Evolutionary conservation across 2,329 filamentous ascomycete species (phyloP).

Genomic region (Ramularia collo-cygni): DNA sequence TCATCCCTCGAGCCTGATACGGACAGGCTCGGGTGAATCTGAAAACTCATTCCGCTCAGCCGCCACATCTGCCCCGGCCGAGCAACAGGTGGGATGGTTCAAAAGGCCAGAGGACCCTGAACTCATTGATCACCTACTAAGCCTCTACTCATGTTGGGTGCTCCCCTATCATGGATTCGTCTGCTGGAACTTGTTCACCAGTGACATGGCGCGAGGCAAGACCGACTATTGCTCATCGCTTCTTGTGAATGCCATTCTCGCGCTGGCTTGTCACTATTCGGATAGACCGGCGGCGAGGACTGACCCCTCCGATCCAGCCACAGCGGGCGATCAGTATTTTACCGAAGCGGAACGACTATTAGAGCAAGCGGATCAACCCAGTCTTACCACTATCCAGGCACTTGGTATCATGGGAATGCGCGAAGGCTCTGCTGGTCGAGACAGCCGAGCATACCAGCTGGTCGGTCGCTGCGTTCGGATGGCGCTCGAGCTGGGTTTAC

Average conservation of each 20-base stretch:
- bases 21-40: constrained; percentile 16
- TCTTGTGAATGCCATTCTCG: constrained; percentile 30
- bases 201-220: constrained; percentile 55
- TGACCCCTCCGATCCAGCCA: constrained; percentile 55
- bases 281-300: constrained; percentile 56
- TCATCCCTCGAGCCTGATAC: constrained; percentile 6
- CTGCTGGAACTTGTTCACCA: constrained; percentile 63
- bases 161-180: constrained; percentile 69
- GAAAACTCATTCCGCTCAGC: constrained; percentile 1
- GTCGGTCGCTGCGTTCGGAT: constrained; percentile 66
- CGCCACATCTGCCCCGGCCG: constrained; percentile 4
- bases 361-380: constrained; percentile 51
- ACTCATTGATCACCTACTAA: constrained; percentile 31
- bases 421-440: constrained; percentile 61
- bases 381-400: constrained; percentile 65
- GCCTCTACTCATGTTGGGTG: constrained; percentile 48
- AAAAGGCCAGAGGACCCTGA: constrained; percentile 27
- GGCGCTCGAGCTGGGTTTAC: constrained; percentile 64
- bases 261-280: constrained; percentile 41
- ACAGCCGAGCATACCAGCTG: constrained; percentile 67
- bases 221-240: constrained; percentile 58
- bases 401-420: constrained; percentile 69
- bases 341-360: constrained; percentile 59
- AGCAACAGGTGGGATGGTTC: constrained; percentile 23
- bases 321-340: constrained; percentile 69